Base-by-base conservation (phyloP, 2,329 filamentous ascomycete genomes). In the Achaetomium macrosporum region DNA sequence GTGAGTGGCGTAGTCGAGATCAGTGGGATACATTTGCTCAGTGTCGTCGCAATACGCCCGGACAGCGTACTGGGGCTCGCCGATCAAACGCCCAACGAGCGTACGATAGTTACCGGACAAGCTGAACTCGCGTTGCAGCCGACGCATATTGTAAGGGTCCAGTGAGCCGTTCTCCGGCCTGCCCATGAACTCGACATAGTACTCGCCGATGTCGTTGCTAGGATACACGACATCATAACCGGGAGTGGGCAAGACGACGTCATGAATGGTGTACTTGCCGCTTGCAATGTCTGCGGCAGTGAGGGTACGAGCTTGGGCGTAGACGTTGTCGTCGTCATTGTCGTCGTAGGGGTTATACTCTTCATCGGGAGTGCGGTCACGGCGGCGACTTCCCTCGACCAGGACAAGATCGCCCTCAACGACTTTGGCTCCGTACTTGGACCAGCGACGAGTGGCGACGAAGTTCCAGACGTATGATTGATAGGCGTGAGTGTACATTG, bases 401-500 rank as follows among this genome's bases (percentile, higher is more conserved):
- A 95, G 76, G 41, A 96, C 83, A 11, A 99, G 79, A 67, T 99
- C 93, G 31, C 93, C 93, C 61, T 86, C 81, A 13, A 96, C 78
- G 15, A 96, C 88, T 50, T 77, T 78, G 54, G 76, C 70, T 47
- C 91, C 90, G 65, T 87, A 86, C 2, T 81, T 73, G 40, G 83
- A 80, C 86, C 90, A 95, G 43, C 93, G 86, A 61, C 86, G 83
- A 59, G 88, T 90, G 1, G 83, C 88, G 12, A 83, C 88, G 60
- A 83, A 81, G 71, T 99, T 99, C 92, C 92, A 99, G 9, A 99
- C 84, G 36, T 90, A 81, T 6, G 88, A 95, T 69, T 99, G 93
- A 70, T 96, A 97, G 5, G 93, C 92, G 68, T 99, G 93, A 15
- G 96, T 85, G 66, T 97, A 99, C 87, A 99, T 96, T 54, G 90